phyloP scores from a whole-genome alignment of 2,329 filamentous ascomycete species.

The Hypomyces rosellus region DNA sequence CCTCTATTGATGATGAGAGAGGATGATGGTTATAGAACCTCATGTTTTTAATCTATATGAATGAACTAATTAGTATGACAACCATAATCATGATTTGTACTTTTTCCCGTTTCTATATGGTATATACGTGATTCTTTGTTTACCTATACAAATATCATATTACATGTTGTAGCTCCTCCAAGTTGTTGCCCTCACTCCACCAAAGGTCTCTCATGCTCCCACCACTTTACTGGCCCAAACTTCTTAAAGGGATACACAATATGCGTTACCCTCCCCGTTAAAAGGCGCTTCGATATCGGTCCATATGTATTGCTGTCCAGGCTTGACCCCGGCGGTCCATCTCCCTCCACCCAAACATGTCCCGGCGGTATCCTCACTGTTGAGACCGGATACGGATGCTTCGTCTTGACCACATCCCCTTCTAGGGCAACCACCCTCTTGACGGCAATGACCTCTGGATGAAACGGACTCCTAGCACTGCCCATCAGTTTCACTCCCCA shows the following conservation, averaged over 20 bases:
- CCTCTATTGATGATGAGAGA: too few species aligned
- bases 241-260: conserved; percentile 63
- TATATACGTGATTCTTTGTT: too few species aligned
- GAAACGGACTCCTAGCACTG: conserved; percentile 55
- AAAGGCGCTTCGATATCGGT: conserved; percentile 67
- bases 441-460: conserved; percentile 63
- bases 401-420: conserved; percentile 68
- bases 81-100: too few species aligned
- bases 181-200: conserved; percentile 6
- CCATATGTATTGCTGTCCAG: conserved; percentile 89
- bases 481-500: neutral
- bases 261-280: conserved; percentile 68
- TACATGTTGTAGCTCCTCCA: neutral
- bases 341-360: conserved; percentile 94
- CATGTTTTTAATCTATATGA: too few species aligned
- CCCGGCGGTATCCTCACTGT: conserved; percentile 65
- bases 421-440: conserved; percentile 80
- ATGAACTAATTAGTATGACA: too few species aligned
- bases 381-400: conserved; percentile 50
- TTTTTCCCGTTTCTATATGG: too few species aligned
- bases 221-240: conserved; percentile 52
- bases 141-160: neutral
- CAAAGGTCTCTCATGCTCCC: conserved; percentile 39
- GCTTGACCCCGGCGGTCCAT: conserved; percentile 64
- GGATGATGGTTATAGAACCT: too few species aligned